phyloP scores from a whole-genome alignment of 177 flowering plant genomes.

The Vitis hybrid region DNA sequence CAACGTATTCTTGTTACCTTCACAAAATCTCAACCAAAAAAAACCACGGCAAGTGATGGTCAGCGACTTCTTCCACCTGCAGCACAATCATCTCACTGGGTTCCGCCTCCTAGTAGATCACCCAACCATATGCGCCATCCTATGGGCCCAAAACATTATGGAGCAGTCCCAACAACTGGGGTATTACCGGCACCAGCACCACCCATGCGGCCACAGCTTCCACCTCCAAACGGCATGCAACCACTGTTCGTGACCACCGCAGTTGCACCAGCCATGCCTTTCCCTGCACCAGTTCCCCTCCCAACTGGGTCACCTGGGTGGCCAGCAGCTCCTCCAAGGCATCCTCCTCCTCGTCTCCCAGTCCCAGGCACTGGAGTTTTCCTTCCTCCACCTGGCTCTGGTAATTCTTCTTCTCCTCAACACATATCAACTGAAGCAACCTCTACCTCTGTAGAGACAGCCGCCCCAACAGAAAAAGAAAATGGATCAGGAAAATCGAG shows the following conservation, averaged over 20 bases:
- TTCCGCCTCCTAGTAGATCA: constrained; percentile 45
- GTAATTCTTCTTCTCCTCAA: constrained; percentile 35
- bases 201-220: constrained; percentile 43
- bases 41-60: constrained; percentile 24
- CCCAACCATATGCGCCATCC: constrained; percentile 50
- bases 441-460: constrained; percentile 21
- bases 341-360: constrained; percentile 58
- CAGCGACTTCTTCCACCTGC: constrained; percentile 28
- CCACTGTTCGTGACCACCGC: constrained; percentile 55
- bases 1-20: constrained; percentile 75
- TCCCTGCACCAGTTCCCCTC: constrained; percentile 56
- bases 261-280: constrained; percentile 54
- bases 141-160: constrained; percentile 49
- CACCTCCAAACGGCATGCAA: constrained; percentile 54
- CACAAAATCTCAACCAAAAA: constrained; percentile 61
- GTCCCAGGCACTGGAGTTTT: constrained; percentile 92
- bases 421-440: constrained; percentile 18
- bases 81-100: constrained; percentile 46
- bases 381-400: constrained; percentile 81
- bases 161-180: constrained; percentile 46
- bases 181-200: constrained; percentile 61
- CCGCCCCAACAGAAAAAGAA: constrained; percentile 31
- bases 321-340: constrained; percentile 58
- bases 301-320: constrained; percentile 64
- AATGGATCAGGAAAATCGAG: constrained; percentile 26